These are phyloP conservation scores for Saccharomyces jurei DNA, from an alignment of 805 yeast genomes.

Conservation along the genomic window DNA sequence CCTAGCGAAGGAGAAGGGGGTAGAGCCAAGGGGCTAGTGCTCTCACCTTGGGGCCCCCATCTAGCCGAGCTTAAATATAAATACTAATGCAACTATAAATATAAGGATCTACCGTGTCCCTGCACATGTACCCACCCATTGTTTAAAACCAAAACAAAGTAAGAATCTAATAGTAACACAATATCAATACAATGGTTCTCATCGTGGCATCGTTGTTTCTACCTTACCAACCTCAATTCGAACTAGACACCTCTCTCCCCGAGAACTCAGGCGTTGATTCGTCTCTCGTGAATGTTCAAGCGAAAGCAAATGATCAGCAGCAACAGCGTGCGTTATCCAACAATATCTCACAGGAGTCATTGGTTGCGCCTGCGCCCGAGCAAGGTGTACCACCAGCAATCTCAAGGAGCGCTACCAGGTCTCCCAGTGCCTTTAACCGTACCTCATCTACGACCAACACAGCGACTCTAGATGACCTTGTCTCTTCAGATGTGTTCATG, in stretches of 20 bases:
- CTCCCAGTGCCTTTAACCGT: slow-evolving; percentile 1
- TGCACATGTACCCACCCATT: not conserved
- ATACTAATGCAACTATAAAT: not conserved
- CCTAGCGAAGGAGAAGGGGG: not conserved
- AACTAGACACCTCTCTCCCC: slow-evolving; percentile 24
- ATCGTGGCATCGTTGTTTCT: slow-evolving; percentile 66
- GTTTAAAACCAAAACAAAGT: not conserved
- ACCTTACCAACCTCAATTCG: slow-evolving; percentile 65
- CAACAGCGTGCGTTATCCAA: slow-evolving; percentile 12
- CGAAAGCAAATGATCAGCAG: not conserved
- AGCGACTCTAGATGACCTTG: slow-evolving; percentile 8
- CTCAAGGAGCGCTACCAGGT: slow-evolving; percentile 8
- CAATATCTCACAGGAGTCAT: slow-evolving; percentile 9
- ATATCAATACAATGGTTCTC: slow-evolving; percentile 44
- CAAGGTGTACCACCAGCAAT: not conserved
- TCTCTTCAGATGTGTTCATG: slow-evolving; percentile 29
- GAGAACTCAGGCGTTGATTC: slow-evolving; percentile 30
- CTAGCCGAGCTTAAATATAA: not conserved
- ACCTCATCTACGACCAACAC: not conserved
- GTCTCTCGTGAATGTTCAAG: slow-evolving; percentile 10
- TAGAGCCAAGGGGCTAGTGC: not conserved
- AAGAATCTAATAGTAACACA: not conserved
- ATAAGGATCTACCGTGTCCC: not conserved
- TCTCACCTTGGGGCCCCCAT: not conserved
- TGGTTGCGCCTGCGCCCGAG: slow-evolving; percentile 7